These are phyloP conservation scores for Colletotrichum sp. DNA, from an alignment of 2,329 filamentous ascomycete species.

Conservation along the genomic window DNA sequence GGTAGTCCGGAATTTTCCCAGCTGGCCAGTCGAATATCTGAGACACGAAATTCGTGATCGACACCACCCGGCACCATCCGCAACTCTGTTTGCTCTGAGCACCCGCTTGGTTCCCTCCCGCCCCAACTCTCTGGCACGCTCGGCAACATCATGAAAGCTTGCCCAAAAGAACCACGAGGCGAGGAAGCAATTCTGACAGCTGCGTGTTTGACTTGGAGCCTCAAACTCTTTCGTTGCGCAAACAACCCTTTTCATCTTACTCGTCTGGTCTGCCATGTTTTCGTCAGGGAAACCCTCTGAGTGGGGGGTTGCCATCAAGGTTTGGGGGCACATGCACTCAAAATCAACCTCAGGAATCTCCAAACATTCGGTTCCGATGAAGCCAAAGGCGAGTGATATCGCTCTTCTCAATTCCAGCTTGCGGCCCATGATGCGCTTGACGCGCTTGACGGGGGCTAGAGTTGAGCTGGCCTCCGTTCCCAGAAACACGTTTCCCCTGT, in stretches of 20 bases:
- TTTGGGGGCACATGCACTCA: not conserved
- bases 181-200: not conserved
- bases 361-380: not conserved
- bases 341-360: not conserved
- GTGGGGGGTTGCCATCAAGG: not conserved
- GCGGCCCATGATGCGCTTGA: not conserved
- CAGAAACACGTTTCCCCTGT: not conserved
- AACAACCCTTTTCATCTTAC: not conserved
- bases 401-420: not conserved
- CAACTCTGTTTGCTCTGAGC: slow-evolving; percentile 1
- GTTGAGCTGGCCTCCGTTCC: not conserved
- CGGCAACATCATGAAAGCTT: not conserved
- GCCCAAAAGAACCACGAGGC: not conserved
- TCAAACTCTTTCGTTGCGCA: not conserved
- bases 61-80: not conserved
- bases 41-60: not conserved
- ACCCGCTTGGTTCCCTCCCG: not conserved
- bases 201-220: not conserved
- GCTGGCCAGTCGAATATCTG: not conserved
- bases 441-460: not conserved
- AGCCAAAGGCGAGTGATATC: not conserved
- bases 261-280: not conserved
- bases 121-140: not conserved
- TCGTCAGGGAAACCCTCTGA: not conserved
- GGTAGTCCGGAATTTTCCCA: not conserved